phyloP scores from a whole-genome alignment of 305 asterid genomes.

The Lippia alba region DNA sequence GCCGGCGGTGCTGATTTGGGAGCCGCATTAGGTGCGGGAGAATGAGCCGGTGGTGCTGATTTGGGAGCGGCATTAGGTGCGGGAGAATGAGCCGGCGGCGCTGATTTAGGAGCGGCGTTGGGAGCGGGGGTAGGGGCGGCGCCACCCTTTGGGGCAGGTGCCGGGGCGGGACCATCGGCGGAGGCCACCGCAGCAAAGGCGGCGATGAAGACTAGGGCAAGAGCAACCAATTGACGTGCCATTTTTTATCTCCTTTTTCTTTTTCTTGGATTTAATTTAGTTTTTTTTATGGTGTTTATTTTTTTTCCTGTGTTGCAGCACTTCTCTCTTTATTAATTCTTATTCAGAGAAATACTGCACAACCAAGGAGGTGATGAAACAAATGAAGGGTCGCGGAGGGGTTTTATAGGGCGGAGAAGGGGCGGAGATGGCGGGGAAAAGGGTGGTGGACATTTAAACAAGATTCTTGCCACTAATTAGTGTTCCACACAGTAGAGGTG shows the following conservation, averaged over 20 bases:
- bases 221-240: background rate
- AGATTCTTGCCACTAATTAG: too few relatives aligned
- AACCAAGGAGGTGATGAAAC: background rate
- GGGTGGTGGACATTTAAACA: background rate
- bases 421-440: background rate
- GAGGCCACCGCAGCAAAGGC: conserved; percentile 16
- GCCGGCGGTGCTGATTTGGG: too few relatives aligned
- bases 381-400: background rate
- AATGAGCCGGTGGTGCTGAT: background rate
- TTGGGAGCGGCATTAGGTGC: background rate
- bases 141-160: too few relatives aligned
- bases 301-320: background rate
- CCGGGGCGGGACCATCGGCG: background rate
- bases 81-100: background rate
- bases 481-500: too few relatives aligned
- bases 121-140: too few relatives aligned
- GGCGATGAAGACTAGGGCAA: conserved; percentile 1
- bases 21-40: background rate
- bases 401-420: background rate
- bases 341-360: background rate
- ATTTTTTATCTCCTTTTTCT: background rate
- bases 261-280: background rate
- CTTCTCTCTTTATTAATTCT: background rate
- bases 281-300: background rate
- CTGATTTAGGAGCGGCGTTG: background rate